Percentiles rank a stretch among this genome's conserved stretches.
These are phyloP conservation scores for Daldinia grandis DNA, from an alignment of 495 filamentous ascomycete species.

Conservation along the genomic window DNA sequence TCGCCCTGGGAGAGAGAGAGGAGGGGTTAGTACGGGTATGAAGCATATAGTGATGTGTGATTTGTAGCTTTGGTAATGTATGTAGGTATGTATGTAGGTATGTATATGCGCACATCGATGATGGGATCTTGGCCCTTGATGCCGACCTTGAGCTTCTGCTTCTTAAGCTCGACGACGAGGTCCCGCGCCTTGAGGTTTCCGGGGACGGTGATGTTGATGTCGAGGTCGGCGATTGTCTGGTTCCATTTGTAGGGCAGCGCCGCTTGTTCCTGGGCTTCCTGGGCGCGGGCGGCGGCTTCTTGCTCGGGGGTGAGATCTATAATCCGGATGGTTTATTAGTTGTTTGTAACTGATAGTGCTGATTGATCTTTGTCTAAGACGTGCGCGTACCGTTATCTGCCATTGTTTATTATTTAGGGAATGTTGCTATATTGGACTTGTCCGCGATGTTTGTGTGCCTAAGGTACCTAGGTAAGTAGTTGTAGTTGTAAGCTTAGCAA, in stretches of 20 bases:
- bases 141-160: constrained; percentile 77
- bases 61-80: neutral
- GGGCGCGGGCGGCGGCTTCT: constrained; percentile 75
- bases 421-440: neutral
- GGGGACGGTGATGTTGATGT: constrained; percentile 77
- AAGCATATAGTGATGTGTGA: neutral
- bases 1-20: constrained; percentile 67
- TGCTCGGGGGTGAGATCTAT: constrained; percentile 64
- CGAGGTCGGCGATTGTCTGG: constrained; percentile 92
- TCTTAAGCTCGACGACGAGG: constrained; percentile 82
- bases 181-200: constrained; percentile 85
- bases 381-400: constrained; percentile 29
- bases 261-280: constrained; percentile 88
- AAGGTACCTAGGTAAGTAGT: too few relatives aligned
- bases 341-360: neutral
- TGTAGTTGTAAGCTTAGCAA: neutral
- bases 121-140: constrained; percentile 89
- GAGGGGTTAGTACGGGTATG: neutral
- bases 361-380: neutral
- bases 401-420: constrained; percentile 11
- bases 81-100: neutral
- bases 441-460: constrained; percentile 2
- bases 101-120: constrained; percentile 69
- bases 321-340: constrained; percentile 39
- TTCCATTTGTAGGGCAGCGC: constrained; percentile 96